Percentiles rank a stretch among this genome's conserved stretches.
phyloP scores from a whole-genome alignment of 805 yeast genomes.

The Candida krabiensis region DNA sequence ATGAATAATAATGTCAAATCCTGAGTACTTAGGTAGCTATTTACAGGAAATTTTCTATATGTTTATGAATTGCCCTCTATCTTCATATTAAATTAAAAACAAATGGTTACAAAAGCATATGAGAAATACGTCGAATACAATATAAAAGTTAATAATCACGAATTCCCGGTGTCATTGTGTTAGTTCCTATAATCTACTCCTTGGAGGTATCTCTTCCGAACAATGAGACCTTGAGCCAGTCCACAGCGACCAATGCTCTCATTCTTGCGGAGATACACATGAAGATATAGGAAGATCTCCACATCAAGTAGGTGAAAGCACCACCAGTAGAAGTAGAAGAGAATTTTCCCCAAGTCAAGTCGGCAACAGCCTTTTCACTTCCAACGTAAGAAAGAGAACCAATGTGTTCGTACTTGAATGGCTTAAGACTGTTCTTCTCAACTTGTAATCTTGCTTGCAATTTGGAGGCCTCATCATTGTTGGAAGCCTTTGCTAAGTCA shows the following conservation, averaged over 20 bases:
- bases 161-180: too few species aligned
- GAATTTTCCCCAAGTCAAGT: conserved; percentile 58
- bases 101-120: background rate
- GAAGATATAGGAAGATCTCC: conserved; percentile 56
- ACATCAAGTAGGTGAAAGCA: conserved; percentile 52
- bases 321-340: conserved; percentile 48
- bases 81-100: conserved; percentile 2
- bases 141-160: background rate
- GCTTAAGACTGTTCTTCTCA: conserved; percentile 32
- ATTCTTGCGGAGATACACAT: conserved; percentile 56
- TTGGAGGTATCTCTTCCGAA: conserved; percentile 58
- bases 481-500: conserved; percentile 38
- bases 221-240: conserved; percentile 51
- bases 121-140: background rate
- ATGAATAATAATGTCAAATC: conserved; percentile 29
- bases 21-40: too few species aligned
- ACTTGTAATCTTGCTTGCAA: conserved; percentile 39
- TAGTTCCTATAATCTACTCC: too few species aligned
- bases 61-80: too few species aligned
- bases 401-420: conserved; percentile 48
- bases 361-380: conserved; percentile 57
- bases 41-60: background rate
- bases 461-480: conserved; percentile 41
- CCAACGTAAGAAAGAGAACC: conserved; percentile 60
- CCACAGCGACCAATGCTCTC: conserved; percentile 51